Evolutionary conservation across 441 rosid species (phyloP), one percentile per base, ranked within the genome.

Genomic region (Populus hybrid): DNA sequence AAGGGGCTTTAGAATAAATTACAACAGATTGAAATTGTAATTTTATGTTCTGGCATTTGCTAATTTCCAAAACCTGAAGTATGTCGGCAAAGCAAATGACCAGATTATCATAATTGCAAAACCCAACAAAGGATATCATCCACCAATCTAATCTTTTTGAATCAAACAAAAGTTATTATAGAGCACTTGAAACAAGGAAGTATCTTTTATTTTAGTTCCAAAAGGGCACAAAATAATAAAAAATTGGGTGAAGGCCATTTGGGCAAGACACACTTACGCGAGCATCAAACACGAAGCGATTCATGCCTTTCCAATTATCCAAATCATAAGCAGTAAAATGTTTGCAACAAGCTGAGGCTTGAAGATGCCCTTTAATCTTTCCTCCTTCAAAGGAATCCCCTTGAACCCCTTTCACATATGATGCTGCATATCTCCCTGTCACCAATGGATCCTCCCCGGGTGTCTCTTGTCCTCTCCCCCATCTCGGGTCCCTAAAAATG

Each of bases 311-410:
- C 99, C 99, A 95, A 69, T 90, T 91, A 72, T 95, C 99, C 30
- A 94, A 85, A 81, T 95, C 99, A 69, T 95, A 92, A 32, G 98
- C 98, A 1, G 99, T 92, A 84, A 89, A 95, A 71, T 95, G 99
- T 81, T 95, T 95, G 38, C 99, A 95, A 57, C 97, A 90, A 69
- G 98, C 98, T 3, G 99, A 97, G 5, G 94, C 97, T 86, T 95
- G 93, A 72, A 95, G 83, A 69, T 79, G 87, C 82, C 91, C 85
- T 77, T 46, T 84, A 87, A 74, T 82, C 87, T 46, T 77, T 76
- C 70, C 97, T 89, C 83, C 85, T 24, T 74, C 42, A 67, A 77
- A 83, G 42, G 83, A 50, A 54, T 80, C 81, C 21, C 85, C 85
- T 81, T 94, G 99, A 24, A 94, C 75, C 12, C 98, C 98, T 79